Conservation (phyloP, 176 grass and related monocot genomes). For the Cocos nucifera region DNA sequence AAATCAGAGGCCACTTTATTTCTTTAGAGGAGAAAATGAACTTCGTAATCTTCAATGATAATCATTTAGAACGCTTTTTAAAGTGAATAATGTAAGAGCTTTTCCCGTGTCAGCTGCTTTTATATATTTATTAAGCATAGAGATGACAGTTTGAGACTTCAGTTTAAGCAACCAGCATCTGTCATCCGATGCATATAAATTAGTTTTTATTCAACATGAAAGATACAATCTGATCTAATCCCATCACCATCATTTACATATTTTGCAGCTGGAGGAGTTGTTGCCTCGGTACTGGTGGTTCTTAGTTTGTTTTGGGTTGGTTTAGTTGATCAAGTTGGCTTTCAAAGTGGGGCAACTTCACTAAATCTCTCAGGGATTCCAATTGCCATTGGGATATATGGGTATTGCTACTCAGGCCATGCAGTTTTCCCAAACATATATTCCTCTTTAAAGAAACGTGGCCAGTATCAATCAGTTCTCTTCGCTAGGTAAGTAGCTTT, state of each 20-base stretch:
- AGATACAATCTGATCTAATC: too few species aligned
- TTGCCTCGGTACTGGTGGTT: slow-evolving; percentile 68
- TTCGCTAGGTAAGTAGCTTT: slow-evolving; percentile 48
- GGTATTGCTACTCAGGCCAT: slow-evolving; percentile 82
- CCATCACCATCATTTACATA: neutral
- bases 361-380: slow-evolving; percentile 66
- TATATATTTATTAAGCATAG: too few species aligned
- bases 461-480: slow-evolving; percentile 53
- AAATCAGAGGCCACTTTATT: too few species aligned
- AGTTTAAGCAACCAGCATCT: too few species aligned
- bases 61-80: too few species aligned
- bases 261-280: slow-evolving; percentile 72
- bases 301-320: slow-evolving; percentile 72
- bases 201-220: too few species aligned
- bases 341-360: slow-evolving; percentile 46
- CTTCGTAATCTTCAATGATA: too few species aligned
- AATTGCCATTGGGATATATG: slow-evolving; percentile 85
- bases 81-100: too few species aligned
- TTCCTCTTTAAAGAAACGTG: slow-evolving; percentile 69
- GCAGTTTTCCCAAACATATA: slow-evolving; percentile 98
- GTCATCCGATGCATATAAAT: too few species aligned
- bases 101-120: too few species aligned
- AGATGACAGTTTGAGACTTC: too few species aligned
- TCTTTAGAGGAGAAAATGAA: too few species aligned
- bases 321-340: slow-evolving; percentile 62